Evolutionary conservation across 1,284 basidiomycete genomes (phyloP).

Genomic region (Jaminaea rosea): DNA sequence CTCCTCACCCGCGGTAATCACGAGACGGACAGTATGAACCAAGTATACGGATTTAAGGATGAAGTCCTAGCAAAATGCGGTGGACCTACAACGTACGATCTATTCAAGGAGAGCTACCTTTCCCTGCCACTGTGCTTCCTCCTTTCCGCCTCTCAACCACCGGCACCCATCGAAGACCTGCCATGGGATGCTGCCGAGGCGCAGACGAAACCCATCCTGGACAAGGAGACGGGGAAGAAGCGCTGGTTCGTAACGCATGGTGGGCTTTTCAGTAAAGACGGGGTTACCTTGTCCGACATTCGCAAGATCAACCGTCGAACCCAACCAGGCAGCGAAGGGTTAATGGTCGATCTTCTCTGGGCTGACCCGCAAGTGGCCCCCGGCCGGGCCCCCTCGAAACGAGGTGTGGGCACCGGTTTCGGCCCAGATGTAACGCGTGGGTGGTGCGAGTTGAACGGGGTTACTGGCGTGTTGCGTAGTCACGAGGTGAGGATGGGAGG

Average conservation of each 20-base stretch:
- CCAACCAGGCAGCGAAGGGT: conserved; percentile 86
- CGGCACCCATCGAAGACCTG: conserved; percentile 40
- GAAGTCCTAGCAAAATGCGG: conserved; percentile 63
- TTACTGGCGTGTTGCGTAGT: conserved; percentile 83
- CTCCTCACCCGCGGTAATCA: conserved; percentile 74
- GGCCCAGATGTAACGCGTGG: conserved; percentile 59
- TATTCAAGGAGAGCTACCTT: conserved; percentile 40
- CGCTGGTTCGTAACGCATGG: conserved; percentile 87
- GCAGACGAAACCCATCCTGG: conserved; percentile 57
- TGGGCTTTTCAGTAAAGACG: conserved; percentile 89
- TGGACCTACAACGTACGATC: conserved; percentile 39
- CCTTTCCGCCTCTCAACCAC: conserved; percentile 63
- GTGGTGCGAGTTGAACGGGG: conserved; percentile 79
- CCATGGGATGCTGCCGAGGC: conserved; percentile 27
- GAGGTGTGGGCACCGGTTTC: conserved; percentile 90
- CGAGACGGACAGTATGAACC: conserved; percentile 77
- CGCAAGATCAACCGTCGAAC: conserved; percentile 74
- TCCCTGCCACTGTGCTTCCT: conserved; percentile 71
- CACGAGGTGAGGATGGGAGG: conserved; percentile 90
- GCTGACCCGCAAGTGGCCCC: conserved; percentile 84
- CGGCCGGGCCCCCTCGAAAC: conserved; percentile 93
- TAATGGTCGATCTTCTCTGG: conserved; percentile 66
- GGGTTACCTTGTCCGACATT: conserved; percentile 84
- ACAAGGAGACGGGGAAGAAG: conserved; percentile 68
- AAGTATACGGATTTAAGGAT: conserved; percentile 70